phyloP scores from a whole-genome alignment of 495 filamentous ascomycete genomes.

The Daldinia childiae region DNA sequence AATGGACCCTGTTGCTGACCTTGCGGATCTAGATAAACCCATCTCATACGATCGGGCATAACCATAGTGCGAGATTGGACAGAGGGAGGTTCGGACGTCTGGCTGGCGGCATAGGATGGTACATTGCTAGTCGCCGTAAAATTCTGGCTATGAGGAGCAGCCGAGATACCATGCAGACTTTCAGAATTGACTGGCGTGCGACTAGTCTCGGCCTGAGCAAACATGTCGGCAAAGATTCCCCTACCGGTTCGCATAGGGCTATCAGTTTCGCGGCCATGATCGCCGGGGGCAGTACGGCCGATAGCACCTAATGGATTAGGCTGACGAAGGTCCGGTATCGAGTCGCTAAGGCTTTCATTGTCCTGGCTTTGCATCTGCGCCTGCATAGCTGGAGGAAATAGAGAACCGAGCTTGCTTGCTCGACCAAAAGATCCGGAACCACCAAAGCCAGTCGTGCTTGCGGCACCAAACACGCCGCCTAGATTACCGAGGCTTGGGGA shows the following conservation, averaged over 20 bases:
- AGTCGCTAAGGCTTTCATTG: constrained; percentile 59
- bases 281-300: constrained; percentile 61
- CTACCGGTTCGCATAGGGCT: constrained; percentile 69
- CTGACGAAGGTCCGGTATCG: constrained; percentile 61
- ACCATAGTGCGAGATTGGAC: constrained; percentile 90
- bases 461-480: constrained; percentile 60
- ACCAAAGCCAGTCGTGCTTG: constrained; percentile 54
- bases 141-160: constrained; percentile 47
- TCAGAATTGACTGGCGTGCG: constrained; percentile 50
- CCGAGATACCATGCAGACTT: constrained; percentile 43
- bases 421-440: constrained; percentile 72
- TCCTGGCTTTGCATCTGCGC: constrained; percentile 81
- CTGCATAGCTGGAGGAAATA: constrained; percentile 89
- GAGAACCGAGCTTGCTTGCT: constrained; percentile 82
- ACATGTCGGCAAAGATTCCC: constrained; percentile 66
- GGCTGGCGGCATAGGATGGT: constrained; percentile 42
- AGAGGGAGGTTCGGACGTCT: constrained; percentile 65
- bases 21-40: constrained; percentile 96
- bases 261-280: constrained; percentile 64
- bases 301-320: constrained; percentile 62
- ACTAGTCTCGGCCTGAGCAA: constrained; percentile 50
- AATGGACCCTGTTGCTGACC: constrained; percentile 92
- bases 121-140: constrained; percentile 49
- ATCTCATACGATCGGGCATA: constrained; percentile 99
- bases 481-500: constrained; percentile 74